phyloP scores from a whole-genome alignment of 305 asterid species.

The Ajuga reptans region DNA sequence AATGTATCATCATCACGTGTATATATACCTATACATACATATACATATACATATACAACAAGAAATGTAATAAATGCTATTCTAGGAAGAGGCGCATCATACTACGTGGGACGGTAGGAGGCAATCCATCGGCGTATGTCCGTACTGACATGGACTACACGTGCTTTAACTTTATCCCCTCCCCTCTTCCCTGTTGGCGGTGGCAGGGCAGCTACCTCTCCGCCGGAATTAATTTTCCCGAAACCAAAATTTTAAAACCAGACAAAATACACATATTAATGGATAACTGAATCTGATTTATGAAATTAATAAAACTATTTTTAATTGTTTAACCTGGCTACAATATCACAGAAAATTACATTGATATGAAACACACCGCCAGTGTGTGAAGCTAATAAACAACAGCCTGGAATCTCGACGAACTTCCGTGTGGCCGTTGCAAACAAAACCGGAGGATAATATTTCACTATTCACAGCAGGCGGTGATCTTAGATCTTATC shows the following conservation, averaged over 20 bases:
- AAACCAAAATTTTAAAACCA: not conserved
- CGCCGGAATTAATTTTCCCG: not conserved
- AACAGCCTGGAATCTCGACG: conserved; percentile 7
- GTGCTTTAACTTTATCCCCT: not conserved
- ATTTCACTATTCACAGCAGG: conserved; percentile 16
- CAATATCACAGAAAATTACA: not conserved
- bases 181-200: too few species aligned
- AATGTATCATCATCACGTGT: too few species aligned
- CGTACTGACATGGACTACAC: conserved; percentile 27
- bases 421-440: conserved; percentile 9
- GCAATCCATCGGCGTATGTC: conserved; percentile 16
- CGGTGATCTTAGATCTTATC: conserved; percentile 4
- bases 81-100: not conserved
- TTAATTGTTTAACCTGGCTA: not conserved
- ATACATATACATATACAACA: too few species aligned
- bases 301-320: not conserved
- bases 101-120: conserved; percentile 15
- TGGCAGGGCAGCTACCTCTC: not conserved
- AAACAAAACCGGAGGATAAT: not conserved
- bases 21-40: too few species aligned
- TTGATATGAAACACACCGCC: not conserved
- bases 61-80: not conserved
- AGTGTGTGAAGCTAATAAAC: not conserved
- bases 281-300: not conserved
- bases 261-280: not conserved